Base-by-base conservation (phyloP, 768 basidiomycete genomes). In the Inosperma sp. region DNA sequence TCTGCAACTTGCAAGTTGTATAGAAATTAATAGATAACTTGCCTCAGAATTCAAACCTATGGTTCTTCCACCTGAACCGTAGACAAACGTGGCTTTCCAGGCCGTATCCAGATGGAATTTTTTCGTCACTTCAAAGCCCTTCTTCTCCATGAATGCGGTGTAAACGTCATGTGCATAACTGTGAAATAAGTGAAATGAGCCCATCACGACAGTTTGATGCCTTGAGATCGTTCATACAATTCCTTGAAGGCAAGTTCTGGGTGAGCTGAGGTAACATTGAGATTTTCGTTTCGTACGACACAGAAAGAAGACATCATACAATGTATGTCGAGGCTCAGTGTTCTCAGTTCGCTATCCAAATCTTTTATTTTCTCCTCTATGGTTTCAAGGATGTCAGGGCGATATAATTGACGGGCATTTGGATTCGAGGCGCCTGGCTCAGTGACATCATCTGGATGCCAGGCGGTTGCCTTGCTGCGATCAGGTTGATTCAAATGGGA, bases 41-140 rank as follows among this genome's bases (percentile, higher is more conserved):
- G 80, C 76, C 67, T 91, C 89, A 13, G 88, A 89, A 64, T 92
- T 91, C 51, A 92, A 71, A 0, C 88, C 88, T 26, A 91, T 78
- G 0, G 78, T 81, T 44, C 81, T 76, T 5, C 86, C 87, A 8
- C 85, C 87, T 25, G 70, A 64, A 9, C 86, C 84, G 56, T 83
- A 74, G 13, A 75, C 69, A 57, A 79, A 90, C 2, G 74, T 77
- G 0, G 89, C 89, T 17, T 74, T 68, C 88, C 88, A 90, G 4
- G 86, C 88, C 0, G 88, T 92, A 14, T 79, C 73, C 21, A 91
- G 70, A 43, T 76, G 74, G 58, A 82, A 77, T 39, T 86, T 77
- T 45, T 68, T 74, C 33, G 75, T 76, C 12, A 88, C 83, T 13
- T 74, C 65, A 62, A 86, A 90, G 0, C 83, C 86, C 23, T 82